phyloP scores from a whole-genome alignment of 1,284 basidiomycete genomes.

The Naganishia cerealis region DNA sequence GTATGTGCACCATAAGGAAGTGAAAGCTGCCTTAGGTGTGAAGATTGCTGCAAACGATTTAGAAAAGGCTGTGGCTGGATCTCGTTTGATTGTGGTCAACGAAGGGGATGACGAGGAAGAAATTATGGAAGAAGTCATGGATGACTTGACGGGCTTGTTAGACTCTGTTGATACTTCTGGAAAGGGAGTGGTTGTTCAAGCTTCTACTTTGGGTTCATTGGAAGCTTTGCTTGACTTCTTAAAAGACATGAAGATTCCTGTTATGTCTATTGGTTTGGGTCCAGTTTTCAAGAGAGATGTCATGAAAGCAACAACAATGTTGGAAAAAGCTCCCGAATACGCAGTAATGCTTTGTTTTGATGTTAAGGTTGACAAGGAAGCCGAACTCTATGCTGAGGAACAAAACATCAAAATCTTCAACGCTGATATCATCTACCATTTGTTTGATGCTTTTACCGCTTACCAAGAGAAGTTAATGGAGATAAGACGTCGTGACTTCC shows the following conservation, averaged over 20 bases:
- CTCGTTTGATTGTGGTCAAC: constrained; percentile 83
- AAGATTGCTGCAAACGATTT: constrained; percentile 94
- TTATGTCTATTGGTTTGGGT: constrained; percentile 95
- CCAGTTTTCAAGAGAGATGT: constrained; percentile 96
- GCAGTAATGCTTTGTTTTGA: constrained; percentile 97
- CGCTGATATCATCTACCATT: constrained; percentile 98
- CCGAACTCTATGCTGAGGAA: constrained; percentile 85
- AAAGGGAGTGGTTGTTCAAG: constrained; percentile 94
- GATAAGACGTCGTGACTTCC: constrained; percentile 86
- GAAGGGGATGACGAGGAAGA: constrained; percentile 96
- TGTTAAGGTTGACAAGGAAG: constrained; percentile 82
- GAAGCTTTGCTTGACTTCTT: constrained; percentile 97
- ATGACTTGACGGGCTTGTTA: constrained; percentile 84
- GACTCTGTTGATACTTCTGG: constrained; percentile 93
- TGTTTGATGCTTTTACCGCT: constrained; percentile 94
- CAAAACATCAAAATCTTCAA: constrained; percentile 92
- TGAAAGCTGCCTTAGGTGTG: constrained; percentile 96
- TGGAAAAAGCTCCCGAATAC: constrained; percentile 93
- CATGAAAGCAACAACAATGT: constrained; percentile 88
- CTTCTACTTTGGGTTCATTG: constrained; percentile 93
- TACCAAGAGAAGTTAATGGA: constrained; percentile 92
- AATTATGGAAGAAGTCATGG: constrained; percentile 92
- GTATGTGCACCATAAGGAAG: constrained; percentile 97
- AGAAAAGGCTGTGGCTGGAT: constrained; percentile 99
- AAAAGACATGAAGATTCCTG: constrained; percentile 91